These are phyloP conservation scores for Polymyxa betae DNA, from an alignment of 208 protist species.

Conservation along the genomic window DNA sequence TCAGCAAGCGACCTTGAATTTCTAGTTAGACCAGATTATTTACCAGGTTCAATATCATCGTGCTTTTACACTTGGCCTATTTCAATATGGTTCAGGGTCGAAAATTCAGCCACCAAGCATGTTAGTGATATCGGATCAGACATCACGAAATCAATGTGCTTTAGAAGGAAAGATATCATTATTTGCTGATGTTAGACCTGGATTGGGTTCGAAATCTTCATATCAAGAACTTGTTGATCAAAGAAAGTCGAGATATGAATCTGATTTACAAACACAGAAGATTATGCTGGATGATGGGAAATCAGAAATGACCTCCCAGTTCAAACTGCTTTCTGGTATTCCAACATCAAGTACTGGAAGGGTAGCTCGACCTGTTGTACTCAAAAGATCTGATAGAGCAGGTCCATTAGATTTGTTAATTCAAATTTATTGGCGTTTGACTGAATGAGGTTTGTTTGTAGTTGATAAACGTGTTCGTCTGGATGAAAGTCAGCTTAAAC, in stretches of 20 bases:
- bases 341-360: too few relatives aligned
- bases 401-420: too few relatives aligned
- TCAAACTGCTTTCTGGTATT: background rate
- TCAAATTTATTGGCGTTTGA: background rate
- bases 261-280: background rate
- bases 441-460: background rate
- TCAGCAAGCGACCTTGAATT: background rate
- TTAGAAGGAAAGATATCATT: background rate
- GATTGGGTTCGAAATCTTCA: background rate
- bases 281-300: background rate
- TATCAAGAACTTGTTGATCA: background rate
- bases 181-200: background rate
- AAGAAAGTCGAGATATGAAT: background rate
- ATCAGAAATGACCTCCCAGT: background rate
- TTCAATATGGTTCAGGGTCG: too few relatives aligned
- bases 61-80: too few relatives aligned
- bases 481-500: background rate
- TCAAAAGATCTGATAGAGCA: too few relatives aligned
- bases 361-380: too few relatives aligned
- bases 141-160: background rate
- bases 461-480: background rate
- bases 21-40: background rate
- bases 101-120: background rate
- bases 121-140: background rate
- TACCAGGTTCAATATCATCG: too few relatives aligned